Conservation (phyloP, 768 basidiomycete genomes). For the Lyophyllum semitale region DNA sequence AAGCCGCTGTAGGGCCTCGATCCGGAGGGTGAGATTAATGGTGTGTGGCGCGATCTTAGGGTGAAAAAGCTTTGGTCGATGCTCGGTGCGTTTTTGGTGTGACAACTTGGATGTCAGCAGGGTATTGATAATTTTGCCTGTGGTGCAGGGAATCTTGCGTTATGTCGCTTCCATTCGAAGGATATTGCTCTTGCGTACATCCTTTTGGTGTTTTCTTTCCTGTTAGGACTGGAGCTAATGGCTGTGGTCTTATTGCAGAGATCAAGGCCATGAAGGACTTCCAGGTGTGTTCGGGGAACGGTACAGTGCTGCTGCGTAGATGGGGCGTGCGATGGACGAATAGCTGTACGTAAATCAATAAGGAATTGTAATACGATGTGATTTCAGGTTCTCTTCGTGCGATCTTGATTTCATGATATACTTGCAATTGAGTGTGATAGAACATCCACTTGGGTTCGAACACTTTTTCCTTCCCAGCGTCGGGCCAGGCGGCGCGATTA, state of each 20-base stretch:
- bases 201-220: slow-evolving; percentile 10
- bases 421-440: too few species aligned
- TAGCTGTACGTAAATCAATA: not conserved
- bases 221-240: not conserved
- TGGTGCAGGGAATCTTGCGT: slow-evolving; percentile 48
- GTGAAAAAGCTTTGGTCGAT: slow-evolving; percentile 56
- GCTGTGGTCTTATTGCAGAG: not conserved
- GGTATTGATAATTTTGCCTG: not conserved
- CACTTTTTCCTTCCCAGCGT: too few species aligned
- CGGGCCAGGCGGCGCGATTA: too few species aligned
- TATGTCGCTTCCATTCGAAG: slow-evolving; percentile 62
- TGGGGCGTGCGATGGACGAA: not conserved
- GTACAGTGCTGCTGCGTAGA: not conserved
- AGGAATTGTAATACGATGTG: too few species aligned
- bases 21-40: slow-evolving; percentile 67
- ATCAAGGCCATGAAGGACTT: slow-evolving; percentile 11
- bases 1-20: slow-evolving; percentile 63
- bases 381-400: not conserved
- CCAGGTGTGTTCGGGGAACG: not conserved
- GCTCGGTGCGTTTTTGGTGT: slow-evolving; percentile 42
- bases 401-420: too few species aligned
- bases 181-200: slow-evolving; percentile 63
- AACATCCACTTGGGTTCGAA: too few species aligned
- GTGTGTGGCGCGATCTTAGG: slow-evolving; percentile 52
- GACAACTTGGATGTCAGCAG: not conserved